Base-by-base conservation (phyloP, 768 basidiomycete species). In the Lactarius vividus region DNA sequence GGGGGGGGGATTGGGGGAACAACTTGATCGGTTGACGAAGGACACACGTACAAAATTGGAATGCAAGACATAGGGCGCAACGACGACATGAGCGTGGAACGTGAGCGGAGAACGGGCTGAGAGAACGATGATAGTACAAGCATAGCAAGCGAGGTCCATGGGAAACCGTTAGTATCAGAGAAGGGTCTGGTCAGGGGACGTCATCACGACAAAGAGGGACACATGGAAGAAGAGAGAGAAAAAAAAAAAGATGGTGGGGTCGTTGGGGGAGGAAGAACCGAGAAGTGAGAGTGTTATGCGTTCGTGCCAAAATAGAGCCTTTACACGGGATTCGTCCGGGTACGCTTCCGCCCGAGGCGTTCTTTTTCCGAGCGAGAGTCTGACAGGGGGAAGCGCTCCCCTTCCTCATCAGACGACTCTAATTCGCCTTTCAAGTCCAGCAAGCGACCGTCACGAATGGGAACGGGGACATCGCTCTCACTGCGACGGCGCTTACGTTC, bases 341-440 rank as follows among this genome's bases (percentile, higher is more conserved):
- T 55, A 10, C 65, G 65, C 49, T 66, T 66, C 33, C 65, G 65
- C 29, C 61, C 52, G 28, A 54, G 61, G 40, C 65, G 65, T 53
- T 66, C 65, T 55, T 37, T 66, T 39, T 66, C 65, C 13, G 65
- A 66, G 13, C 67, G 67, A 26, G 67, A 68, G 57, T 68, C 67
- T n/a, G 67, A 68, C n/a, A 66, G 26, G 2, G 60, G 64, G 60
- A 68, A 68, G 46, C 66, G 42, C 10, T 65, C 63, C 37, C 39
- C 64, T 57, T 60, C 64, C 31, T 61, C 64, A 18, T 66, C 64
- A 5, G 67, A 66, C n/a, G 59, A 61, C 60, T 62, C 59, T 11
- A 31, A 15, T 29, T 66, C 59, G 15, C 44, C 57, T 42, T 68
- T 60, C 59, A 66, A 42, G 26, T 54, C 56, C 15, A 44, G 57